Evolutionary conservation across 2,329 filamentous ascomycete genomes (phyloP).

Genomic region (Tothia fuscella): DNA sequence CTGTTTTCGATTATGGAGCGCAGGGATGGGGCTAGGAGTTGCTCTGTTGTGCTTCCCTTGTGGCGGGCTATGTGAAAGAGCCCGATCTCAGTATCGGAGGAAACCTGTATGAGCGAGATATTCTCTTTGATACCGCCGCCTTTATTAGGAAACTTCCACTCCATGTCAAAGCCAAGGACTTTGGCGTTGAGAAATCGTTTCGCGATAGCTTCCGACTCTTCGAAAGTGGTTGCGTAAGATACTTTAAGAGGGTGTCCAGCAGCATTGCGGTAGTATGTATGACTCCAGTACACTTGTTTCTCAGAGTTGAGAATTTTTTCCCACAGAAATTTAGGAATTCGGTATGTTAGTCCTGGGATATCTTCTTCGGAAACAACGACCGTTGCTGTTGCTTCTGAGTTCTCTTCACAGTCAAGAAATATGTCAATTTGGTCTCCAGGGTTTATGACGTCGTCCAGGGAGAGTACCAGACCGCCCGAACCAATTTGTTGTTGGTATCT

Average conservation of each 20-base stretch:
- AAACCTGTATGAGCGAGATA: conserved; percentile 73
- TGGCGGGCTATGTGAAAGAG: conserved; percentile 67
- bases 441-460: too few species aligned
- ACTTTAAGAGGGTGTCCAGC: conserved; percentile 47
- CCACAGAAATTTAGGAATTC: too few species aligned
- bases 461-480: too few species aligned
- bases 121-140: conserved; percentile 49
- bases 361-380: too few species aligned
- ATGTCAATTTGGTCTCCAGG: too few species aligned
- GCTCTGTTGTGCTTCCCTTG: conserved; percentile 27
- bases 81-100: conserved; percentile 61
- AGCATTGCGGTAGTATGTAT: conserved; percentile 51
- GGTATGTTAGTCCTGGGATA: too few species aligned
- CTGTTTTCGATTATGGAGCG: conserved; percentile 60
- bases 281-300: conserved; percentile 62
- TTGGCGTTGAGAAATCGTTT: conserved; percentile 55
- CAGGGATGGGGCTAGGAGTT: conserved; percentile 60
- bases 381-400: too few species aligned
- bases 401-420: too few species aligned
- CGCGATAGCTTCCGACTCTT: conserved; percentile 54
- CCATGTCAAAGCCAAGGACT: conserved; percentile 78
- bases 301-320: too few species aligned
- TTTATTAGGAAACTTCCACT: conserved; percentile 54
- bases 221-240: conserved; percentile 62
- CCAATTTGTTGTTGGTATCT: too few species aligned